Conservation (phyloP, 306 rosid genomes). For the Adenanthera pavonina region DNA sequence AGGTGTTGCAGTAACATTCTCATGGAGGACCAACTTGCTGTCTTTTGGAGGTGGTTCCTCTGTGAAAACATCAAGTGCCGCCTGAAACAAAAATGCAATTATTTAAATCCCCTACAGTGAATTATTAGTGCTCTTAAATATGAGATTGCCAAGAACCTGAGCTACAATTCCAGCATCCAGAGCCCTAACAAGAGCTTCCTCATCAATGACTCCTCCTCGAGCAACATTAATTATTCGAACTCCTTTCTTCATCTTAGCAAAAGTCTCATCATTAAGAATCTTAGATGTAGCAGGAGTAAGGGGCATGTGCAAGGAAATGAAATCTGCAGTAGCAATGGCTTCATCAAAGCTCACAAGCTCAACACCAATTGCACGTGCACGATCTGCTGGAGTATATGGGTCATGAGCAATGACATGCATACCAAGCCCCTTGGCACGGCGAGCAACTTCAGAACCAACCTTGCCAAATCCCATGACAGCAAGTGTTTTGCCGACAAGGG, state of each 20-base stretch:
- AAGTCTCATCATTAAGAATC: conserved; percentile 88
- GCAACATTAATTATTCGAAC: conserved; percentile 95
- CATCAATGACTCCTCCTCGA: conserved; percentile 97
- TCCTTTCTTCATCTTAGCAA: conserved; percentile 96
- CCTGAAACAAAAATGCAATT: conserved; percentile 56
- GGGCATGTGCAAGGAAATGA: conserved; percentile 98
- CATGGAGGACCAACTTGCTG: conserved; percentile 76
- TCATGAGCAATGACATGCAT: conserved; percentile 97
- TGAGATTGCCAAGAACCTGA: conserved; percentile 59
- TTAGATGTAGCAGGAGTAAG: conserved; percentile 86
- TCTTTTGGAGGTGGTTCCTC: conserved; percentile 85
- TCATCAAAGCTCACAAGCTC: conserved; percentile 95
- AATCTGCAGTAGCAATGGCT: conserved; percentile 86
- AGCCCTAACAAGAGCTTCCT: conserved; percentile 93
- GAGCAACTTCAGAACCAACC: conserved; percentile 97
- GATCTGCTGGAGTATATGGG: conserved; percentile 95
- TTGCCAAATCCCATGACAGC: conserved; percentile 98
- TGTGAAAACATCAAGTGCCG: conserved; percentile 94
- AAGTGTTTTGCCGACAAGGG: conserved; percentile 94
- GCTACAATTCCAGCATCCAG: conserved; percentile 91
- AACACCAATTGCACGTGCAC: conserved; percentile 95
- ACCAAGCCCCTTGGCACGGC: conserved; percentile 98
- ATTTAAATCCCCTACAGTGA: background rate
- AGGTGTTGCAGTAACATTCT: conserved; percentile 94
- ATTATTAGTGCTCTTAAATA: conserved; percentile 12